Evolutionary conservation across 495 filamentous ascomycete genomes (phyloP), one percentile per base, ranked within the genome.

Genomic region (Podospora pseudocomata): DNA sequence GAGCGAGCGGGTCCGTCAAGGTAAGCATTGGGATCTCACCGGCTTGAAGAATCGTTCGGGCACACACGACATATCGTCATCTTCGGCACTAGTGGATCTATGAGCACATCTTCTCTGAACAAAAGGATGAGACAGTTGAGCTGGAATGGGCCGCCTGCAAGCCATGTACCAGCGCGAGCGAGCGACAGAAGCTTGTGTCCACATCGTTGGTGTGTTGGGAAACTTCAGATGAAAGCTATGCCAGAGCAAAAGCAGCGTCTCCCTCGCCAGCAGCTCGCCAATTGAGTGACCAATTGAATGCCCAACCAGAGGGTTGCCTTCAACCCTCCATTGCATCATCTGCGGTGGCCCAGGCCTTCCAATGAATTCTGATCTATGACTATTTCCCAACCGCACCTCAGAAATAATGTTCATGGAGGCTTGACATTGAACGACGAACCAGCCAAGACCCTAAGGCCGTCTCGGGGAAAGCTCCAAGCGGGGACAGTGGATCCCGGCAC

Each of bases 21-120:
- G 6, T 32, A 28, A 13, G 20, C 27, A 30, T 1, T 55, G 32
- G 15, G 16, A 65, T 13, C 39, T 63, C 13, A 15, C 49, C 4
- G 30, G 6, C 4, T 32, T 32, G 30, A 4, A 32, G 6, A 32
- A 32, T 32, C 30, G 0, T 32, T 32, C 27, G 11, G 34, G 5
- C 9, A 39, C 70, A 30, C 70, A 76, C 23, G 74, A 63, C 34
- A 67, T 27, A 62, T 76, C 70, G 44, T 64, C 68, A 11, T 49
- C 44, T 2, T 18, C 57, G 13, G 63, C 26, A 32, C 4, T 32
- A 32, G 30, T 4, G 6, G 30, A 32, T 32, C 30, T 0, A 5
- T 32, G 30, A 32, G 70, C 69, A 49, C 71, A 71, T 23, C 66
- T 58, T 32, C 72, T 68, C 49, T 63, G 60, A 28, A 66, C 56